Percentiles rank a stretch among this genome's conserved stretches.
These are phyloP conservation scores for Chlamydomonas schloesseri DNA, from an alignment of 139 green algal genomes.

Conservation along the genomic window DNA sequence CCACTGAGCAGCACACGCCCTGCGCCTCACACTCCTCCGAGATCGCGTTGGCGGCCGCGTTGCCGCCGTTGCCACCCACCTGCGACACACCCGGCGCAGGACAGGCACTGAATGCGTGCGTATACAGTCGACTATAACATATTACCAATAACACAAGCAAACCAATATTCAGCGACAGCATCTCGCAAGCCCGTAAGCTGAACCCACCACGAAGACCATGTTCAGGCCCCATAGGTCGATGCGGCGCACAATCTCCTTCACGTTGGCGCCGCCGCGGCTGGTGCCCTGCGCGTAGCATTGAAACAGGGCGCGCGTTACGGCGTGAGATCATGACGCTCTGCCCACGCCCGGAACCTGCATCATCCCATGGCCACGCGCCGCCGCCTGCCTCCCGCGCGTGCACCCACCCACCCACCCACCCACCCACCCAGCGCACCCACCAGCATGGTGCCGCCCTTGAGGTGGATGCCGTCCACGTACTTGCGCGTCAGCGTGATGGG, in stretches of 20 bases:
- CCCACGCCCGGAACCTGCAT: too few relatives aligned
- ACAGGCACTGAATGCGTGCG: not conserved
- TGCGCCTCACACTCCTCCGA: constrained; percentile 80
- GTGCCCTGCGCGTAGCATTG: constrained; percentile 78
- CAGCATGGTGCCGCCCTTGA: constrained; percentile 93
- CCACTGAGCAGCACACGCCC: constrained; percentile 83
- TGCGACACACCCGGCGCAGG: not conserved
- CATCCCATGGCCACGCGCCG: too few relatives aligned
- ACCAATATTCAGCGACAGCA: too few relatives aligned
- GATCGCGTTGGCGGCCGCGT: constrained; percentile 89
- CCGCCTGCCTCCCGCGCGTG: not conserved
- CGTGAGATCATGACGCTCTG: too few relatives aligned
- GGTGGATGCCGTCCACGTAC: constrained; percentile 93
- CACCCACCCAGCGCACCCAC: constrained; percentile 39
- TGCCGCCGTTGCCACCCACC: constrained; percentile 86
- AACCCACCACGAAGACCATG: constrained; percentile 85
- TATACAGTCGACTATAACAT: too few relatives aligned
- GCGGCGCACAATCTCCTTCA: constrained; percentile 91
- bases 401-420: not conserved
- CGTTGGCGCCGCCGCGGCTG: constrained; percentile 92
- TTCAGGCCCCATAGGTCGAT: constrained; percentile 95
- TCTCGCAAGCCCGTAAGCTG: too few relatives aligned
- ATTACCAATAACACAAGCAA: too few relatives aligned
- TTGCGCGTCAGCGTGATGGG: constrained; percentile 85
- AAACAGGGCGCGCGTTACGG: not conserved